These are phyloP conservation scores for Exophiala mesophila DNA, from an alignment of 2,329 filamentous ascomycete genomes.

Conservation along the genomic window DNA sequence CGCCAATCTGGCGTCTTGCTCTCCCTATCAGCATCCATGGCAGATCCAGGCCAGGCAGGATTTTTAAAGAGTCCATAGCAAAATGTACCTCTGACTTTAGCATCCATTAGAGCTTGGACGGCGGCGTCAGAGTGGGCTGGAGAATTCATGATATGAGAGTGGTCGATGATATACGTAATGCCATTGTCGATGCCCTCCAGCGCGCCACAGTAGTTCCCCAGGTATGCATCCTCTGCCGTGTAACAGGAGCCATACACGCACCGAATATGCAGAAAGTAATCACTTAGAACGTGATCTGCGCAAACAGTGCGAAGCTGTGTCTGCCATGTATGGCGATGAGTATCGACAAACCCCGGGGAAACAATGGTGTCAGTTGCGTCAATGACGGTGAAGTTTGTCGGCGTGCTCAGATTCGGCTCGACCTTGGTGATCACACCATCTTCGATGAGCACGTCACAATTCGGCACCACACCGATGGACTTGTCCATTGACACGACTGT, in stretches of 20 bases:
- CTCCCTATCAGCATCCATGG: conserved; percentile 10
- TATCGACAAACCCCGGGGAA: conserved; percentile 30
- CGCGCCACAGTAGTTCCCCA: conserved; percentile 12
- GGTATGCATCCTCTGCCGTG: conserved; percentile 5
- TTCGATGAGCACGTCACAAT: conserved; percentile 13
- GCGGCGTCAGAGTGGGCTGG: conserved; percentile 18
- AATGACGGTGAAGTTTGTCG: conserved; percentile 29
- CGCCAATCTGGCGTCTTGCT: conserved; percentile 11
- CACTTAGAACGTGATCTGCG: conserved; percentile 37
- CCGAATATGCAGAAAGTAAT: conserved; percentile 32
- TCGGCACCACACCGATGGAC: conserved; percentile 7
- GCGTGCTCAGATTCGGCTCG: conserved; percentile 8
- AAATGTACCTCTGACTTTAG: conserved; percentile 10
- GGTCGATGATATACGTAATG: conserved; percentile 10
- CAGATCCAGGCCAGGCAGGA: conserved; percentile 8
- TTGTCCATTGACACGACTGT: conserved; percentile 15
- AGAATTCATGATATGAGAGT: conserved; percentile 19
- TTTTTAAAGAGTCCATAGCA: conserved; percentile 10
- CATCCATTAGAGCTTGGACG: conserved; percentile 6
- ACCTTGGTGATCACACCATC: conserved; percentile 13
- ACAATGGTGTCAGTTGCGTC: conserved; percentile 36
- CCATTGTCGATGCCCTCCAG: conserved; percentile 13
- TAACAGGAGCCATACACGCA: conserved; percentile 11
- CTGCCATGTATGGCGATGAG: conserved; percentile 40
- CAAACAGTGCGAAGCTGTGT: conserved; percentile 37